Evolutionary conservation across 495 filamentous ascomycete species (phyloP).

Genomic region (Darksidea phi): DNA sequence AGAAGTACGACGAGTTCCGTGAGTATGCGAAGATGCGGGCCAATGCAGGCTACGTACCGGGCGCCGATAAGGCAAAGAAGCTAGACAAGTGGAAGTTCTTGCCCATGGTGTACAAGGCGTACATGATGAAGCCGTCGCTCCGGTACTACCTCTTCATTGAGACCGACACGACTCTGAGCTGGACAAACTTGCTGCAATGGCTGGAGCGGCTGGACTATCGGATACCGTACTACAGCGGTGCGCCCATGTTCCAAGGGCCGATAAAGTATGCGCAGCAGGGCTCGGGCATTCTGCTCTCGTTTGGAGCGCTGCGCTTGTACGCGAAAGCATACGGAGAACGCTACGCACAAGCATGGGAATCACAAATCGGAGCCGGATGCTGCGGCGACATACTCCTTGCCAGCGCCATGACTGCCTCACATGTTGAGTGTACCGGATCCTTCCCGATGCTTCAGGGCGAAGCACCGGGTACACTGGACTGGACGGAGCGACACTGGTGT

Average conservation of each 20-base stretch:
- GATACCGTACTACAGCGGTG: conserved; percentile 59
- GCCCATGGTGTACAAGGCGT: conserved; percentile 54
- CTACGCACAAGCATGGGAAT: conserved; percentile 48
- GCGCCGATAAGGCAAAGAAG: conserved; percentile 52
- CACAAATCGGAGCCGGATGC: conserved; percentile 57
- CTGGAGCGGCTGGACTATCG: conserved; percentile 51
- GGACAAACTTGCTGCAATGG: conserved; percentile 61
- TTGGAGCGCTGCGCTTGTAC: conserved; percentile 51
- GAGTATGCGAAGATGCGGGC: conserved; percentile 52
- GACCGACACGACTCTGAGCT: conserved; percentile 66
- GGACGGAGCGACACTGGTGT: conserved; percentile 57
- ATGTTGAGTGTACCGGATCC: conserved; percentile 50
- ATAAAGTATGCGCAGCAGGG: conserved; percentile 67
- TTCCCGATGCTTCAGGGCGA: conserved; percentile 61
- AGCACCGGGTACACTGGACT: conserved; percentile 52
- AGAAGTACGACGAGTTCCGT: conserved; percentile 51
- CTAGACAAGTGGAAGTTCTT: conserved; percentile 63
- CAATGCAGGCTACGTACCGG: conserved; percentile 46
- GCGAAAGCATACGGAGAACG: conserved; percentile 47
- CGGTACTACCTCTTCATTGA: conserved; percentile 72
- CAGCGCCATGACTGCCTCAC: conserved; percentile 56
- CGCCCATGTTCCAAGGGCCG: conserved; percentile 54
- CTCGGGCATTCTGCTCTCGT: conserved; percentile 64
- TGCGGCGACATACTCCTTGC: conserved; percentile 69
- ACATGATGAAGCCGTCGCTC: conserved; percentile 47